These are phyloP conservation scores for Ochetophila trinervis DNA, from an alignment of 306 rosid genomes.

Conservation along the genomic window DNA sequence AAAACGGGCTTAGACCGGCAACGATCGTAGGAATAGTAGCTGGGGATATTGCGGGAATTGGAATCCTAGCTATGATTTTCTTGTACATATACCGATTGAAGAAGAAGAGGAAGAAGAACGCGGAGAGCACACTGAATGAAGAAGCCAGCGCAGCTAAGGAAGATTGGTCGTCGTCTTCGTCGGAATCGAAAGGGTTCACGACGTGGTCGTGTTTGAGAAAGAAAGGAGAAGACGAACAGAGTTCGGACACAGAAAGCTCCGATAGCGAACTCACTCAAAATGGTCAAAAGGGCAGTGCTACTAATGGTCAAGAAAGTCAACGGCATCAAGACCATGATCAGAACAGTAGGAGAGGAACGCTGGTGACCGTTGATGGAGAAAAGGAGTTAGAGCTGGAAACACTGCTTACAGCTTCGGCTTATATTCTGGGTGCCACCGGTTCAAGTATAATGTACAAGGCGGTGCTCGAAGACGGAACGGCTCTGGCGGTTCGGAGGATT, in stretches of 20 bases:
- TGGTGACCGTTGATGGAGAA: slow-evolving; percentile 79
- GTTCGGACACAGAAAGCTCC: slow-evolving; percentile 34
- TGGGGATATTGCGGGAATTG: slow-evolving; percentile 59
- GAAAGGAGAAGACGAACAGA: slow-evolving; percentile 44
- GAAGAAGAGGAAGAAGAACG: slow-evolving; percentile 37
- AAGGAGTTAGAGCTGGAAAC: slow-evolving; percentile 77
- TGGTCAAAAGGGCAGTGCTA: no score
- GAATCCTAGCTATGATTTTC: slow-evolving; percentile 47
- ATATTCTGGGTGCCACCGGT: slow-evolving; percentile 84
- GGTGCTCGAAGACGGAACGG: slow-evolving; percentile 77
- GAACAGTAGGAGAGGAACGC: slow-evolving; percentile 55
- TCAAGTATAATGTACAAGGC: slow-evolving; percentile 97
- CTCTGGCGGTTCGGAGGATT: slow-evolving; percentile 81
- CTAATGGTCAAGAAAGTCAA: slow-evolving; percentile 21
- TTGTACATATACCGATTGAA: slow-evolving; percentile 44
- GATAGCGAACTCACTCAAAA: slow-evolving; percentile 18
- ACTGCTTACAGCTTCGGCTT: slow-evolving; percentile 79
- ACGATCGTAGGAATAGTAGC: slow-evolving; percentile 65
- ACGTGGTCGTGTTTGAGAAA: slow-evolving; percentile 83
- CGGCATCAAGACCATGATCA: slow-evolving; percentile 28
- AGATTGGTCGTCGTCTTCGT: slow-evolving; percentile 47
- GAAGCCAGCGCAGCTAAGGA: slow-evolving; percentile 35
- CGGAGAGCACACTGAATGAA: slow-evolving; percentile 26
- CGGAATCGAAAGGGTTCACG: slow-evolving; percentile 61
- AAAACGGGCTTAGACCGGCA: slow-evolving; percentile 41